Percentiles rank a stretch among this genome's conserved stretches.
Evolutionary conservation across 2,329 filamentous ascomycete species (phyloP).

Genomic region (Colletotrichum sp.): DNA sequence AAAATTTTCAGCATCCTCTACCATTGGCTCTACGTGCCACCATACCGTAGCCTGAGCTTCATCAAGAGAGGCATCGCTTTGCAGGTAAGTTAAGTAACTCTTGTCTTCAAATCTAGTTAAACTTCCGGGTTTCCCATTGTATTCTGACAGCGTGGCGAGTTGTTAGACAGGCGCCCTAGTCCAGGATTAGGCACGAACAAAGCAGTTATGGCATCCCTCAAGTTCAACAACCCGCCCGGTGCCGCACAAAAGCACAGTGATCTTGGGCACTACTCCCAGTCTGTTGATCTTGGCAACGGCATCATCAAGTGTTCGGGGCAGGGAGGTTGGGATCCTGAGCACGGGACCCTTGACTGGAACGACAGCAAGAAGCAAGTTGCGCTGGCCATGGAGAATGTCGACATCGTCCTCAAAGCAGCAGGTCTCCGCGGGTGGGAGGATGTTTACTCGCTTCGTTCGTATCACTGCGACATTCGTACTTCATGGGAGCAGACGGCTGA

Average conservation of each 20-base stretch:
- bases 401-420: constrained; percentile 25
- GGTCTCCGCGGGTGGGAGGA: constrained; percentile 30
- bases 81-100: background rate
- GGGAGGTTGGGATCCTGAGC: constrained; percentile 23
- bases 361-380: constrained; percentile 10
- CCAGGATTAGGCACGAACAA: background rate
- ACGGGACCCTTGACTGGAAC: constrained; percentile 19
- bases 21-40: background rate
- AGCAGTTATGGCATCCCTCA: background rate
- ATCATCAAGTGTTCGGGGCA: constrained; percentile 29
- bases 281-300: constrained; percentile 24
- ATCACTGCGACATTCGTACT: constrained; percentile 25
- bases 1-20: background rate
- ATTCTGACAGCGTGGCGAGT: background rate
- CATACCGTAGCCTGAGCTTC: background rate
- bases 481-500: background rate
- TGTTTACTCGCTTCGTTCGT: constrained; percentile 28
- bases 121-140: background rate
- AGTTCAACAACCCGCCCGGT: background rate
- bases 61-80: background rate
- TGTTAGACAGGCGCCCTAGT: background rate
- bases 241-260: background rate
- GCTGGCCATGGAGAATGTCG: constrained; percentile 27
- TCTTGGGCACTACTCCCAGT: constrained; percentile 27
- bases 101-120: background rate